These are phyloP conservation scores for Reticulascus tulasneorum DNA, from an alignment of 2,329 filamentous ascomycete species.

Conservation along the genomic window DNA sequence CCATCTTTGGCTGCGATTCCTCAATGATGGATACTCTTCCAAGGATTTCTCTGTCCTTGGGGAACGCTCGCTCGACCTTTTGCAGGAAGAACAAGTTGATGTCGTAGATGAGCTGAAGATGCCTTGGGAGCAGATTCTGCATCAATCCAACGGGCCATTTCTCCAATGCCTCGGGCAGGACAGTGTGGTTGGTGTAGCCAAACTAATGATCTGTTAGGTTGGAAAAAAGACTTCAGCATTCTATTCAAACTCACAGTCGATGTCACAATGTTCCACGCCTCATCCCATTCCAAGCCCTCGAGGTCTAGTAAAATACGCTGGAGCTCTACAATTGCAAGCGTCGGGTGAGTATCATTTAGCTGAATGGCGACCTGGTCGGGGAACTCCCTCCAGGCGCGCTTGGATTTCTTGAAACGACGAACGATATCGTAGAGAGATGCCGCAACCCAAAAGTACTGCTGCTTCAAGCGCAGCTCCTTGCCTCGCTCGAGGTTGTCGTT, in stretches of 20 bases:
- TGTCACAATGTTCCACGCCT: constrained; percentile 79
- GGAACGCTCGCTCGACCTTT: constrained; percentile 83
- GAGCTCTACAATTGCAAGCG: constrained; percentile 90
- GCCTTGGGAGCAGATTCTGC: constrained; percentile 87
- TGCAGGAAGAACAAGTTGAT: constrained; percentile 96
- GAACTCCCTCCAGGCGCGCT: constrained; percentile 87
- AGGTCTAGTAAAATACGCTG: constrained; percentile 87
- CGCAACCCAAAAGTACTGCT: constrained; percentile 99
- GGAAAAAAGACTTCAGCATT: constrained; percentile 4
- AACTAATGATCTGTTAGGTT: constrained; percentile 49
- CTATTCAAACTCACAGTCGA: constrained; percentile 50
- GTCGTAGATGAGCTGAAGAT: constrained; percentile 96
- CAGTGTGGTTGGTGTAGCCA: constrained; percentile 97
- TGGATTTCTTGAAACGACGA: constrained; percentile 95
- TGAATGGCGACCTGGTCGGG: constrained; percentile 94
- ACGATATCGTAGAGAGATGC: constrained; percentile 96
- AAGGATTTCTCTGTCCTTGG: constrained; percentile 82
- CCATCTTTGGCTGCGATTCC: constrained; percentile 94
- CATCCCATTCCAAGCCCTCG: constrained; percentile 90
- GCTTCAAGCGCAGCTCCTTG: constrained; percentile 95
- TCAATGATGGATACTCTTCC: constrained; percentile 93
- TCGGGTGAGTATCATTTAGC: constrained; percentile 96
- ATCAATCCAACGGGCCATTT: constrained; percentile 96
- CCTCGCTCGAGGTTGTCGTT: constrained; percentile 96
- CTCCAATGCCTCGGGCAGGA: constrained; percentile 92